Conservation (phyloP, 257 asterid species). For the Catharanthus roseus region DNA sequence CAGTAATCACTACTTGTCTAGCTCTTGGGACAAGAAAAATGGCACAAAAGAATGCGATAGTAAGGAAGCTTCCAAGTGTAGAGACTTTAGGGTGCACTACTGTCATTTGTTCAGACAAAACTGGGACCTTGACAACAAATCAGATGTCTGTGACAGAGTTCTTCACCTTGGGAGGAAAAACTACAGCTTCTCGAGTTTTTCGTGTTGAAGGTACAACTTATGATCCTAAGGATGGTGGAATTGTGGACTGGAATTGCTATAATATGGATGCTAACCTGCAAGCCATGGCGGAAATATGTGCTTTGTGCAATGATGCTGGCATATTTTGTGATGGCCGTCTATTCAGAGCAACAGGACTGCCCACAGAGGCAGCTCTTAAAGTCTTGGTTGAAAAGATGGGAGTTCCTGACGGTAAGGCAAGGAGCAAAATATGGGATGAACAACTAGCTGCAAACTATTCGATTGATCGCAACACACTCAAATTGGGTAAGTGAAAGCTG, state of each 20-base stretch:
- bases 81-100: constrained; percentile 76
- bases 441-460: constrained; percentile 48
- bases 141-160: constrained; percentile 60
- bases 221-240: constrained; percentile 75
- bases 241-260: constrained; percentile 56
- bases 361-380: constrained; percentile 91
- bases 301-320: constrained; percentile 81
- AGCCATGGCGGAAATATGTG: constrained; percentile 65
- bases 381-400: constrained; percentile 92
- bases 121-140: constrained; percentile 67
- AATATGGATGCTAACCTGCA: constrained; percentile 60
- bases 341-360: constrained; percentile 69
- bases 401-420: constrained; percentile 49
- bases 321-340: constrained; percentile 50
- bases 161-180: constrained; percentile 45
- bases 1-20: constrained; percentile 66
- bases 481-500: constrained; percentile 41
- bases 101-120: constrained; percentile 68
- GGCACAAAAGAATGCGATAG: constrained; percentile 65
- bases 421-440: constrained; percentile 39
- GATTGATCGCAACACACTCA: constrained; percentile 53
- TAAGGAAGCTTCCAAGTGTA: constrained; percentile 68
- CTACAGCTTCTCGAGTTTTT: constrained; percentile 31
- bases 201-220: constrained; percentile 56
- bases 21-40: constrained; percentile 67